A percentile compares a stretch with the other conserved stretches of the same genome.
phyloP scores from a whole-genome alignment of 1,284 basidiomycete species.

The Termitomyces sp. region DNA sequence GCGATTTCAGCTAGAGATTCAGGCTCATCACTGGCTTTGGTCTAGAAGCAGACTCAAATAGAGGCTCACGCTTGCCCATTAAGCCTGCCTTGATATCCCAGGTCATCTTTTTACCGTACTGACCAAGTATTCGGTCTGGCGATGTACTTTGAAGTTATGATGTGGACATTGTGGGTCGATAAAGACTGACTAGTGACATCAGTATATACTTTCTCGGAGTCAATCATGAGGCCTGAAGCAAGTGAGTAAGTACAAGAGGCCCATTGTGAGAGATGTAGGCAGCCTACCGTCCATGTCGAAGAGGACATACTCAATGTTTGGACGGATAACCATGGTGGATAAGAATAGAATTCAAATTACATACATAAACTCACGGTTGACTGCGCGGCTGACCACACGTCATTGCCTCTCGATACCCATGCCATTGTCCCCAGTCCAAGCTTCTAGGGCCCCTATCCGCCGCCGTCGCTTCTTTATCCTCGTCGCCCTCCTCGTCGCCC shows the following conservation, averaged over 20 bases:
- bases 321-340: constrained; percentile 6
- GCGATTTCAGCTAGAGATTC: constrained; percentile 52
- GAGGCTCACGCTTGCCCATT: constrained; percentile 71
- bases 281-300: constrained; percentile 77
- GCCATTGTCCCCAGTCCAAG: constrained; percentile 9
- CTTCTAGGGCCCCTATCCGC: constrained; percentile 28
- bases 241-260: background rate
- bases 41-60: constrained; percentile 4
- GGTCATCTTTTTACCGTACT: constrained; percentile 71
- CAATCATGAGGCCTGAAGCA: constrained; percentile 47
- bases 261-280: background rate
- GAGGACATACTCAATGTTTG: constrained; percentile 61
- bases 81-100: constrained; percentile 81
- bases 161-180: background rate
- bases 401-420: constrained; percentile 10
- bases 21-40: background rate
- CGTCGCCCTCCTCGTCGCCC: constrained; percentile 19
- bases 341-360: constrained; percentile 1
- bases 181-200: constrained; percentile 61
- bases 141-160: constrained; percentile 3
- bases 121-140: constrained; percentile 63
- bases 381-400: background rate
- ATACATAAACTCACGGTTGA: background rate
- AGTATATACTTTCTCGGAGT: constrained; percentile 71
- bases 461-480: constrained; percentile 39